Evolutionary conservation across 73 alveolate genomes (phyloP).

Genomic region (Tetrahymena borealis): DNA sequence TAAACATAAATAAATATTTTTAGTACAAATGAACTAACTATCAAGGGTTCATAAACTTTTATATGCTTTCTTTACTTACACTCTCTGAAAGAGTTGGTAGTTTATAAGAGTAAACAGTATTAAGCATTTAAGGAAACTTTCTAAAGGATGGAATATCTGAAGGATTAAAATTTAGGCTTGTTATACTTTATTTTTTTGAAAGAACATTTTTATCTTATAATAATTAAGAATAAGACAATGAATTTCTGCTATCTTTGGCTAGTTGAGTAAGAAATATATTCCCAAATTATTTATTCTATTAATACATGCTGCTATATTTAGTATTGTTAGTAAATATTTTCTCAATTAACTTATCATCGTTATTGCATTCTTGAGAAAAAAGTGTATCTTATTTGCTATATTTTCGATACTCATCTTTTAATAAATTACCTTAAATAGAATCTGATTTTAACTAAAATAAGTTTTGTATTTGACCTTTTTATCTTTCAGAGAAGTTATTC

Average conservation of each 20-base stretch:
- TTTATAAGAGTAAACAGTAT: background rate
- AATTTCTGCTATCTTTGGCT: background rate
- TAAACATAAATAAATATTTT: background rate
- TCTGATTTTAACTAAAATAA: background rate
- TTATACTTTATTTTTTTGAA: background rate
- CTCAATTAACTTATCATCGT: background rate
- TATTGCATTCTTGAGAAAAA: background rate
- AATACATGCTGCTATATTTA: background rate
- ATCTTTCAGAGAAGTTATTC: no score
- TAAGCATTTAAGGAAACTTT: background rate
- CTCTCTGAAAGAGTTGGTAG: background rate
- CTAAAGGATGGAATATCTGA: background rate
- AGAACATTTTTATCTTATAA: background rate
- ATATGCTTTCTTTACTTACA: background rate
- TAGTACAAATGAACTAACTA: background rate
- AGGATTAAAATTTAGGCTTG: background rate
- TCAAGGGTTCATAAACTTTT: background rate
- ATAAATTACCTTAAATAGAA: background rate
- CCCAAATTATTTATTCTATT: background rate
- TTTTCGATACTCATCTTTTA: background rate
- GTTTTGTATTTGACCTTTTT: no score
- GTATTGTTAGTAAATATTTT: background rate
- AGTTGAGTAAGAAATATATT: background rate
- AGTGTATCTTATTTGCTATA: background rate
- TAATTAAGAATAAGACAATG: background rate